Percentiles rank a stretch among this genome's conserved stretches.
Evolutionary conservation across 768 basidiomycete species (phyloP).

Genomic region (Tylopilus intermedius): DNA sequence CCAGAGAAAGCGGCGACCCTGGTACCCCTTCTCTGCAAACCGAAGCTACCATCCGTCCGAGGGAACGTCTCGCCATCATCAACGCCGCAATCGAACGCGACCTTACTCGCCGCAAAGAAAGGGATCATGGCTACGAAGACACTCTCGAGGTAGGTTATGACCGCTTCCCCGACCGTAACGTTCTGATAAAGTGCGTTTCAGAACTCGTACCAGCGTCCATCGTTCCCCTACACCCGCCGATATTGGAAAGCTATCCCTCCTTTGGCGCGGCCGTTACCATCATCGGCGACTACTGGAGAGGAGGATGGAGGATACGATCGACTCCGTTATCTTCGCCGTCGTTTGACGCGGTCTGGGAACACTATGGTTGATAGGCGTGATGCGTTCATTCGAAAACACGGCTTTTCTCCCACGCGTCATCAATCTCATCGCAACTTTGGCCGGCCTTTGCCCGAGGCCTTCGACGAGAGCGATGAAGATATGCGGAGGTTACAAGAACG

Average conservation of each 20-base stretch:
- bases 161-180: neutral
- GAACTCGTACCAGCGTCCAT: conserved; percentile 68
- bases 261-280: conserved; percentile 30
- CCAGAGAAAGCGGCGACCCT: conserved; percentile 40
- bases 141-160: conserved; percentile 60
- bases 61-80: conserved; percentile 59
- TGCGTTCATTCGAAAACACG: conserved; percentile 24
- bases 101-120: conserved; percentile 61
- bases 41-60: conserved; percentile 55
- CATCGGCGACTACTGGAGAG: conserved; percentile 20
- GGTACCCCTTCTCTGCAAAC: conserved; percentile 35
- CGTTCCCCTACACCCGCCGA: conserved; percentile 53
- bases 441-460: conserved; percentile 24
- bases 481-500: conserved; percentile 44
- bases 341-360: conserved; percentile 81
- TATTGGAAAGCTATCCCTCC: conserved; percentile 61
- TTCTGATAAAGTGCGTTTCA: conserved; percentile 26
- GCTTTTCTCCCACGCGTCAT: conserved; percentile 12
- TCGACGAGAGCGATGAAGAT: conserved; percentile 37
- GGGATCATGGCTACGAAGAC: conserved; percentile 84
- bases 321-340: conserved; percentile 50
- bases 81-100: conserved; percentile 52
- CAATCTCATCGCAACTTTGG: conserved; percentile 14
- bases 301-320: conserved; percentile 23
- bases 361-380: conserved; percentile 68